Evolutionary conservation across 2,329 filamentous ascomycete genomes (phyloP).

Genomic region (Talaromyces funiculosus): DNA sequence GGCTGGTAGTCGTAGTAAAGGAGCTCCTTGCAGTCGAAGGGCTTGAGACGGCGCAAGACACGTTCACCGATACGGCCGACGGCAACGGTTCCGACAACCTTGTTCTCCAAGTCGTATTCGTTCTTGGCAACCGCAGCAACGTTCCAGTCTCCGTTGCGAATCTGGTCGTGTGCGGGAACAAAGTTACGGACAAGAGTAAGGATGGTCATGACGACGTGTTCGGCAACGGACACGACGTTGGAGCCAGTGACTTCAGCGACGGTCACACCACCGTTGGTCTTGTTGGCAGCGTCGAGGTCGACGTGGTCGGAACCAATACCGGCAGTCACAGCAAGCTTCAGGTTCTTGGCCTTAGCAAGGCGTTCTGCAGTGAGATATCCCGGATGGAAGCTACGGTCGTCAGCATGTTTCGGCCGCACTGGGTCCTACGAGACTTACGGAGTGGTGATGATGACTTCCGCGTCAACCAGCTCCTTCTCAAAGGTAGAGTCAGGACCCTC

Average conservation of each 20-base stretch:
- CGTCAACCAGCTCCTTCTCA: conserved; percentile 91
- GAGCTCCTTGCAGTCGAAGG: conserved; percentile 99
- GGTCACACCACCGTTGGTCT: conserved; percentile 94
- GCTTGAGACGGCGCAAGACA: conserved; percentile 89
- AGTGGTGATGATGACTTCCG: conserved; percentile 98
- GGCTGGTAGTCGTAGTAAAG: conserved; percentile 99
- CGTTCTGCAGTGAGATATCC: conserved; percentile 96
- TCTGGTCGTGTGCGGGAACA: conserved; percentile 92
- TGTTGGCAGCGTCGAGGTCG: conserved; percentile 94
- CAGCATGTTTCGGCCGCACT: too few species aligned
- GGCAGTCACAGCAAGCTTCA: conserved; percentile 94
- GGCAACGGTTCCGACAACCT: conserved; percentile 95
- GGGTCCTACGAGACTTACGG: conserved; percentile 60
- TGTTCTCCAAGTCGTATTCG: conserved; percentile 94
- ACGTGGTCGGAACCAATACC: conserved; percentile 98
- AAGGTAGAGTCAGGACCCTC: conserved; percentile 89
- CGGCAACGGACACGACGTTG: conserved; percentile 96
- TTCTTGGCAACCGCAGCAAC: conserved; percentile 96
- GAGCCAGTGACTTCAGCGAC: conserved; percentile 96
- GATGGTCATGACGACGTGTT: conserved; percentile 99
- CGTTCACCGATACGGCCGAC: conserved; percentile 98
- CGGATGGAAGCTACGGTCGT: conserved; percentile 73
- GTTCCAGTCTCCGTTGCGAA: conserved; percentile 84
- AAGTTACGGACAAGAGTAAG: conserved; percentile 96
- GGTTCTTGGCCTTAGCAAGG: conserved; percentile 95